Percentiles rank a stretch among this genome's conserved stretches.
These are phyloP conservation scores for Gynochthodes officinalis DNA, from an alignment of 257 asterid species.

Conservation along the genomic window DNA sequence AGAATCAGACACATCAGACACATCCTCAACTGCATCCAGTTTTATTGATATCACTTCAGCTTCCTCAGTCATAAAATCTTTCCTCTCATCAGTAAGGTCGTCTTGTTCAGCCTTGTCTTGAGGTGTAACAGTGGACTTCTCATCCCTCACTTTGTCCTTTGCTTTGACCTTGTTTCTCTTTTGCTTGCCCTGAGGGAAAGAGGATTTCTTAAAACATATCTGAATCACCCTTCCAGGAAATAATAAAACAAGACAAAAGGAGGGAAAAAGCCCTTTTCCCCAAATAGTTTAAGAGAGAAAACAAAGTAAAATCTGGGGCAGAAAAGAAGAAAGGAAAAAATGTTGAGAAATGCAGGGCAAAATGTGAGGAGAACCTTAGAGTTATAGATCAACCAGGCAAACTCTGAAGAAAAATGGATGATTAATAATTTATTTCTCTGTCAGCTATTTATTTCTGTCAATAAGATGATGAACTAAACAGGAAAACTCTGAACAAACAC, in stretches of 20 bases:
- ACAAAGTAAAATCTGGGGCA: neutral
- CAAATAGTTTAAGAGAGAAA: neutral
- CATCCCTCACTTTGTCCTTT: slow-evolving; percentile 74
- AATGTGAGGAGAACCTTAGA: too few species aligned
- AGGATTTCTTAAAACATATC: slow-evolving; percentile 9
- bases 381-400: neutral
- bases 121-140: slow-evolving; percentile 29
- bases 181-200: slow-evolving; percentile 63
- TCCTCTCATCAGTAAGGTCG: slow-evolving; percentile 33
- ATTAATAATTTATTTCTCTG: neutral
- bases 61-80: slow-evolving; percentile 31
- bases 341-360: too few species aligned
- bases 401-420: neutral
- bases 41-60: slow-evolving; percentile 41
- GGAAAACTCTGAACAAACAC: too few species aligned
- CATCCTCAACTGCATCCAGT: slow-evolving; percentile 53
- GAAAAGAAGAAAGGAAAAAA: too few species aligned
- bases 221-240: too few species aligned
- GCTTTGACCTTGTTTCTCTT: slow-evolving; percentile 64
- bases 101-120: slow-evolving; percentile 49
- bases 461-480: too few species aligned
- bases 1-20: slow-evolving; percentile 84
- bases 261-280: neutral
- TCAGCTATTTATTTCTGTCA: too few species aligned
- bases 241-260: too few species aligned